phyloP scores from a whole-genome alignment of 202 grass and related monocot species.

The Schoenoplectus triqueter region DNA sequence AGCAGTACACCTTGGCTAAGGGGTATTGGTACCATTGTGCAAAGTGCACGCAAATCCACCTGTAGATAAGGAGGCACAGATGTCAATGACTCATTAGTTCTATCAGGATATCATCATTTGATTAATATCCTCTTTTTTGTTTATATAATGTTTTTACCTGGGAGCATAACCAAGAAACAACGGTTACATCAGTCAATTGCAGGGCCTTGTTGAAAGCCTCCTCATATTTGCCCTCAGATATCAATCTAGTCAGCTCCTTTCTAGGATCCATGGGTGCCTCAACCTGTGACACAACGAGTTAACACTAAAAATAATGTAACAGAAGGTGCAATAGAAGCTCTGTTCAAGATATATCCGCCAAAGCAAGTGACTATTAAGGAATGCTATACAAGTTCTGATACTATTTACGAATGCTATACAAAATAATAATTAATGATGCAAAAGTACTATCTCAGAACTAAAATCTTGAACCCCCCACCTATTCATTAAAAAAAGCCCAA shows the following conservation, averaged over 20 bases:
- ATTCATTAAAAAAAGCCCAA: neutral
- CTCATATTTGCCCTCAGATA: conserved; percentile 74
- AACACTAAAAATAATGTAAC: neutral
- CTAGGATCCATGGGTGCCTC: conserved; percentile 67
- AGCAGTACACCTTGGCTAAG: conserved; percentile 89
- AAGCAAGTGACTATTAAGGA: neutral
- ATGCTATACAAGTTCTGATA: neutral
- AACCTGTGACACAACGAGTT: conserved; percentile 51
- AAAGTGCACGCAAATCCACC: conserved; percentile 84
- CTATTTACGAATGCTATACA: neutral
- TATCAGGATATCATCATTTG: neutral
- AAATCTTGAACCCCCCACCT: neutral
- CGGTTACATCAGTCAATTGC: conserved; percentile 76
- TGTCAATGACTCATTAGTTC: conserved; percentile 25
- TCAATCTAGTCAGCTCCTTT: conserved; percentile 72
- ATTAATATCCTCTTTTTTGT: neutral
- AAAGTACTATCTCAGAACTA: neutral
- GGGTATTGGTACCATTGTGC: conserved; percentile 54
- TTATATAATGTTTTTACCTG: conserved; percentile 55
- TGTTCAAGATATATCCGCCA: neutral
- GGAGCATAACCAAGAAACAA: conserved; percentile 91
- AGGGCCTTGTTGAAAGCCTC: conserved; percentile 93
- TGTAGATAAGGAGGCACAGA: conserved; percentile 36
- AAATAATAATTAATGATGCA: neutral
- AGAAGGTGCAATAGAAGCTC: neutral